These are phyloP conservation scores for Turritis glabra DNA, from an alignment of 345 rosid species.

Conservation along the genomic window DNA sequence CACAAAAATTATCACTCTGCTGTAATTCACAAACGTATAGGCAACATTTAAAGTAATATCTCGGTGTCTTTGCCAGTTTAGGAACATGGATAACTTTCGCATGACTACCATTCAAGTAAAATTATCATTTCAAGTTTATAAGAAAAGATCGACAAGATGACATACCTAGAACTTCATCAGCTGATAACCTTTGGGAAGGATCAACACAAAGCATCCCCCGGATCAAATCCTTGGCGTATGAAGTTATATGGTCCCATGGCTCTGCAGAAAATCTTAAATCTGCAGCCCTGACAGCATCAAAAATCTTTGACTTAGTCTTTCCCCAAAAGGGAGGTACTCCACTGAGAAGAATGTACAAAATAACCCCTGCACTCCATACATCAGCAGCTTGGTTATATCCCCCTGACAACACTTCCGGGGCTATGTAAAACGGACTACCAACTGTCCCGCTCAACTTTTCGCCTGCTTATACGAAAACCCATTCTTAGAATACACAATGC, in stretches of 20 bases:
- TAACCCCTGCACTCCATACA: slow-evolving; percentile 84
- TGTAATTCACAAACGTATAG: background rate
- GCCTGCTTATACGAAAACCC: slow-evolving; percentile 44
- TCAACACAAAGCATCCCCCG: slow-evolving; percentile 72
- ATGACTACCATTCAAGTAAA: background rate
- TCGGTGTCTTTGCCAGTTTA: background rate
- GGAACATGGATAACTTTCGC: background rate
- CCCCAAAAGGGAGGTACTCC: slow-evolving; percentile 84
- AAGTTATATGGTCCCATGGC: slow-evolving; percentile 67
- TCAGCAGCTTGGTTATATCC: slow-evolving; percentile 76
- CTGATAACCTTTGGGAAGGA: slow-evolving; percentile 68
- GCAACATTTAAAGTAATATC: background rate
- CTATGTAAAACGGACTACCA: slow-evolving; percentile 78
- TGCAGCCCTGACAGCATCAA: slow-evolving; percentile 82
- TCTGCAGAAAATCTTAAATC: slow-evolving; percentile 66
- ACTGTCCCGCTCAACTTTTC: slow-evolving; percentile 60
- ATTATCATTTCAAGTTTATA: background rate
- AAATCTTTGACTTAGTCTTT: slow-evolving; percentile 76
- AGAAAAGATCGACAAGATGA: background rate
- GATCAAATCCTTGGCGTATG: slow-evolving; percentile 65
- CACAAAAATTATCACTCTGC: background rate
- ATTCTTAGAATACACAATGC: slow-evolving; percentile 17
- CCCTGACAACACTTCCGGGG: slow-evolving; percentile 71
- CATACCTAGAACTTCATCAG: slow-evolving; percentile 67
- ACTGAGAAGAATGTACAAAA: slow-evolving; percentile 65